Evolutionary conservation across 108 stramenopile genomes (phyloP).

Genomic region (Halocafeteria seosinensis): DNA sequence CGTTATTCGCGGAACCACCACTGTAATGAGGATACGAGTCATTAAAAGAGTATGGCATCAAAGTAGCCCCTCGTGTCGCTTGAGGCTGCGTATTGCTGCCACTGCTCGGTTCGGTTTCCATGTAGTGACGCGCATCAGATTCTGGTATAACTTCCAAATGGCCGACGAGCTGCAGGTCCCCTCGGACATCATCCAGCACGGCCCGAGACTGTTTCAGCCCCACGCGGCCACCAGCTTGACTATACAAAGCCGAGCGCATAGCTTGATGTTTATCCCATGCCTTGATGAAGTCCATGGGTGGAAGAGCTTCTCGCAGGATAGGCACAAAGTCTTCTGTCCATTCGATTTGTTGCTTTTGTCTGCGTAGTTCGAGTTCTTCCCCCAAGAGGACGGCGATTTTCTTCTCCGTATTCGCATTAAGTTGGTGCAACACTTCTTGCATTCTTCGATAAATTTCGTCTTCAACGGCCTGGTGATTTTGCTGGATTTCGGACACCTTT

Average conservation of each 20-base stretch:
- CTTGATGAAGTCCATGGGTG: conserved; percentile 7
- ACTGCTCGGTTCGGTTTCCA: too few species aligned
- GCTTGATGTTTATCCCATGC: conserved; percentile 8
- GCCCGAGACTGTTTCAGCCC: not conserved
- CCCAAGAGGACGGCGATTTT: conserved; percentile 10
- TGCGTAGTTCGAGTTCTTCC: conserved; percentile 14
- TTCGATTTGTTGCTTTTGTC: conserved; percentile 10
- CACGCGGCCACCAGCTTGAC: not conserved
- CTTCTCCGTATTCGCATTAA: conserved; percentile 4
- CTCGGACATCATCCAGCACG: not conserved
- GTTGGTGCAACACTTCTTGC: conserved; percentile 7
- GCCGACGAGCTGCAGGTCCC: not conserved
- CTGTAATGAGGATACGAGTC: too few species aligned
- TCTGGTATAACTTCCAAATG: not conserved
- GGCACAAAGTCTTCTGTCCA: conserved; percentile 8
- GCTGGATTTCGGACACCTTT: conserved; percentile 8
- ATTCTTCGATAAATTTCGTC: conserved; percentile 12
- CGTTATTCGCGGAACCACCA: too few species aligned
- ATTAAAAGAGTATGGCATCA: too few species aligned
- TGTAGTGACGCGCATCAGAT: too few species aligned
- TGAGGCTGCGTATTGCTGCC: too few species aligned
- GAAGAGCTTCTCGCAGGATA: conserved; percentile 1
- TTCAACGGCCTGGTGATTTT: conserved; percentile 6
- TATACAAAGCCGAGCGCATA: not conserved
- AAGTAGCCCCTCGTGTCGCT: too few species aligned